phyloP scores from a whole-genome alignment of 208 protist species.

The Willaertia magna region DNA sequence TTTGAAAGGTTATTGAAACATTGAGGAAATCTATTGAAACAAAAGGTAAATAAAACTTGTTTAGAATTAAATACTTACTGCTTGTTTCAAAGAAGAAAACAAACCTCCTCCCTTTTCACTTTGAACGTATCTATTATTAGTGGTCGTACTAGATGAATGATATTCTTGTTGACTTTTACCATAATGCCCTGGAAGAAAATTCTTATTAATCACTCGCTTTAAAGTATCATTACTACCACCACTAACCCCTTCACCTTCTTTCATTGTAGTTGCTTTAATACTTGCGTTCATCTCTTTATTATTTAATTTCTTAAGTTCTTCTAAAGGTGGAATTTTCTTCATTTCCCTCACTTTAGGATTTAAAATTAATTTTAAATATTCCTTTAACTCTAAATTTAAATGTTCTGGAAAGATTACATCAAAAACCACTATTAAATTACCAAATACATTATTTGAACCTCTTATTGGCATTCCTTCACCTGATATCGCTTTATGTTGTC shows the following conservation, averaged over 20 bases:
- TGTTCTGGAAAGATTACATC: not conserved
- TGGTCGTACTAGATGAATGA: too few relatives aligned
- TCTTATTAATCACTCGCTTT: not conserved
- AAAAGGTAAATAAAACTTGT: too few relatives aligned
- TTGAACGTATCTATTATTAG: too few relatives aligned
- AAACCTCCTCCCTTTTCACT: too few relatives aligned
- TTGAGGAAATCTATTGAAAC: too few relatives aligned
- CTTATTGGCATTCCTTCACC: constrained; percentile 76
- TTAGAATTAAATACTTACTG: too few relatives aligned
- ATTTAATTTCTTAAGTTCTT: not conserved
- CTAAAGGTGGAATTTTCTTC: not conserved
- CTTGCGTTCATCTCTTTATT: not conserved
- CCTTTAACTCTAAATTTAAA: not conserved
- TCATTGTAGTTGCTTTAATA: not conserved
- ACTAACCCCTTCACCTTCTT: too few relatives aligned
- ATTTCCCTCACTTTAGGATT: not conserved
- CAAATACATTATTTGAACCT: not conserved
- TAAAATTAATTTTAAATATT: not conserved
- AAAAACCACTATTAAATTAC: not conserved
- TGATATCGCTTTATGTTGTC: constrained; percentile 57
- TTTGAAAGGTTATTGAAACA: too few relatives aligned
- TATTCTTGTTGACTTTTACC: not conserved
- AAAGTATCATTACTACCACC: not conserved
- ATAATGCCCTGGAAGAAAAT: not conserved
- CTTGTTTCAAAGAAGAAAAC: too few relatives aligned